Percentiles rank a stretch among this genome's conserved stretches.
Conservation (phyloP, 371 early-diverging fungal genomes). For the Nosema muscidifuracis region DNA sequence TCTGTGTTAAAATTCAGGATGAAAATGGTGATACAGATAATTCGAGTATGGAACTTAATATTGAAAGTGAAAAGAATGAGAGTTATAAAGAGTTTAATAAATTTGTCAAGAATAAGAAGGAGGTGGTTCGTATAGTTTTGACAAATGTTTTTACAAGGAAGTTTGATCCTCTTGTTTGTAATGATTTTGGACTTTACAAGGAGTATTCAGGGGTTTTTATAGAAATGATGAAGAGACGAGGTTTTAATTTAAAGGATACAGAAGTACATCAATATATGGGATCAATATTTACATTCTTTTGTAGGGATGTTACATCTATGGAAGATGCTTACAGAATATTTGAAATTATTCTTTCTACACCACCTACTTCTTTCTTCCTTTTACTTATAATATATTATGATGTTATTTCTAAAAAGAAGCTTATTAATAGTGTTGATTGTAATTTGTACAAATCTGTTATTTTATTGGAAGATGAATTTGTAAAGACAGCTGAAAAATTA, state of each 20-base stretch:
- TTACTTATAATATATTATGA: constrained; percentile 46
- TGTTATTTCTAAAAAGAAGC: not conserved
- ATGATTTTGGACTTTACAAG: constrained; percentile 50
- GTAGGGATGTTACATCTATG: constrained; percentile 18
- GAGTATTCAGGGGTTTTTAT: constrained; percentile 48
- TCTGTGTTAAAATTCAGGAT: not conserved
- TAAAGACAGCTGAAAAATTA: constrained; percentile 17
- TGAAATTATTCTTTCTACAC: constrained; percentile 42
- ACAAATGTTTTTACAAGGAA: constrained; percentile 47
- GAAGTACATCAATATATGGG: constrained; percentile 44
- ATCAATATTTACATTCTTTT: constrained; percentile 54
- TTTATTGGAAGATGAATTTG: constrained; percentile 41
- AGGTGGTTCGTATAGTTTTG: constrained; percentile 11
- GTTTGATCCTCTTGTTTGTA: constrained; percentile 35
- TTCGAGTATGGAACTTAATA: not conserved
- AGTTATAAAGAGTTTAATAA: not conserved
- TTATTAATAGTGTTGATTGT: constrained; percentile 19
- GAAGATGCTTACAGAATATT: constrained; percentile 51
- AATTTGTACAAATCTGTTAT: constrained; percentile 28
- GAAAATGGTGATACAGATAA: not conserved
- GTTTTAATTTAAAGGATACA: constrained; percentile 18
- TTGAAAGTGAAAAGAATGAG: not conserved
- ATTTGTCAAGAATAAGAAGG: constrained; percentile 7
- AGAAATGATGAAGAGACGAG: constrained; percentile 51
- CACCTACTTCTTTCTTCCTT: constrained; percentile 37